These are phyloP conservation scores for Cutaneotrichosporon spelunceum DNA, from an alignment of 1,284 basidiomycete genomes.

Conservation along the genomic window DNA sequence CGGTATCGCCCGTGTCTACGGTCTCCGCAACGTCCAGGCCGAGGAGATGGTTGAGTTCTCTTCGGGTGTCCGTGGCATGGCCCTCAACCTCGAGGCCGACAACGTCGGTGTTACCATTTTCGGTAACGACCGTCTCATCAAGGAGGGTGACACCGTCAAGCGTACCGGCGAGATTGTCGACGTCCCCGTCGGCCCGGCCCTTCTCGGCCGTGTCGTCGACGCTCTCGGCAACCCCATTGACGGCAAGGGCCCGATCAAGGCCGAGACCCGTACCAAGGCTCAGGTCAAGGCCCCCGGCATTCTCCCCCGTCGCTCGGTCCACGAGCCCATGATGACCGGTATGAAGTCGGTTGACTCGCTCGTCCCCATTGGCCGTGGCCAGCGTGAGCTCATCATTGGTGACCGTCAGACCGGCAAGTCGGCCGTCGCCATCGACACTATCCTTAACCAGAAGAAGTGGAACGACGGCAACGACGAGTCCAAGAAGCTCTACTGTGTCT, in stretches of 20 bases:
- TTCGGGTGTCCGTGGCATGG: conserved; percentile 97
- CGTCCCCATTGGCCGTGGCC: conserved; percentile 99
- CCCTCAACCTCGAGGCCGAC: conserved; percentile 99
- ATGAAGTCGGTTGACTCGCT: conserved; percentile 99
- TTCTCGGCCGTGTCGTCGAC: conserved; percentile 98
- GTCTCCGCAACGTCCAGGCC: conserved; percentile 72
- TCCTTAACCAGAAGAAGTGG: conserved; percentile 99
- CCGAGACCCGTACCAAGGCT: conserved; percentile 88
- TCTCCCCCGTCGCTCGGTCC: conserved; percentile 96
- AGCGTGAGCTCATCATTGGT: conserved; percentile 99
- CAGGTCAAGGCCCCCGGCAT: conserved; percentile 99
- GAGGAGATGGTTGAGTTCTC: conserved; percentile 99
- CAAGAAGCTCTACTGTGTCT: conserved; percentile 99
- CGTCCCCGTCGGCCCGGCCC: conserved; percentile 91
- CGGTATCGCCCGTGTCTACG: conserved; percentile 99
- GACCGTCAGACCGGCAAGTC: conserved; percentile 97
- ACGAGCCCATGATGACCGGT: conserved; percentile 99
- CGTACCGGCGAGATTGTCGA: conserved; percentile 99
- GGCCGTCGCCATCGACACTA: conserved; percentile 97
- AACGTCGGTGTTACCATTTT: conserved; percentile 99
- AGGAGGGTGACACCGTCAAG: conserved; percentile 99
- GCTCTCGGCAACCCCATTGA: conserved; percentile 99
- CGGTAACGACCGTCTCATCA: conserved; percentile 99
- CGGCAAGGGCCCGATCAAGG: conserved; percentile 95
- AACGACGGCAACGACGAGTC: conserved; percentile 93